Evolutionary conservation across 805 yeast genomes (phyloP), one percentile per base, ranked within the genome.

Genomic region (Teunomyces lycoperdinae): DNA sequence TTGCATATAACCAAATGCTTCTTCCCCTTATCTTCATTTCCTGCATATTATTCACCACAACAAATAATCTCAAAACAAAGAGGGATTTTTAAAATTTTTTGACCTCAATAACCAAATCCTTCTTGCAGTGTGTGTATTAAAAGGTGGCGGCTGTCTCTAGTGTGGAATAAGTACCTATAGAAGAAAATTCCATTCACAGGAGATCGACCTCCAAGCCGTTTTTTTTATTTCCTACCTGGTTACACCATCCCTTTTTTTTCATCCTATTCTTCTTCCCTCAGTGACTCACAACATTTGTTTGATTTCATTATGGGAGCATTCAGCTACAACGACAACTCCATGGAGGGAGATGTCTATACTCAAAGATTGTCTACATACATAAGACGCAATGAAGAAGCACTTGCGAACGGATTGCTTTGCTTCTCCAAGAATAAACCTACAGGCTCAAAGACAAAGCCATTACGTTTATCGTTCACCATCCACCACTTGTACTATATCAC

Each of bases 401-500:
- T 81, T 26, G 84, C 85, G 13, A 80, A 81, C 54, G 84, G 85
- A 1, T 66, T 80, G 28, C 64, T 79, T 30, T 79, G 81, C 14
- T 80, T 78, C 57, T 75, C 78, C 54, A 79, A 77, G 53, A 60
- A 53, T 34, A 52, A 58, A 40, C 53, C 39, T 43, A 45, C 59
- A 27, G 36, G 48, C 16, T 33, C 62, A 27, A 67, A 62, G 45
- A 58, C 62, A 33, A 82, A 80, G 55, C 84, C 86, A 0, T 76
- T 79, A 10, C 64, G 87, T 49, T 66, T 84, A 17, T 76, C 79
- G 10, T 67, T 84, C 45, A 81, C 87, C 13, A 67, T 82, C 26
- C 89, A 83, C 60, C 88, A 84, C 59, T 67, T 83, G 27, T 84
- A 80, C 58, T 83, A 77, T 55, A 69, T 83, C 17, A 62, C 80